Conservation (phyloP, 2,329 filamentous ascomycete genomes). For the Blastomyces emzantsi region DNA sequence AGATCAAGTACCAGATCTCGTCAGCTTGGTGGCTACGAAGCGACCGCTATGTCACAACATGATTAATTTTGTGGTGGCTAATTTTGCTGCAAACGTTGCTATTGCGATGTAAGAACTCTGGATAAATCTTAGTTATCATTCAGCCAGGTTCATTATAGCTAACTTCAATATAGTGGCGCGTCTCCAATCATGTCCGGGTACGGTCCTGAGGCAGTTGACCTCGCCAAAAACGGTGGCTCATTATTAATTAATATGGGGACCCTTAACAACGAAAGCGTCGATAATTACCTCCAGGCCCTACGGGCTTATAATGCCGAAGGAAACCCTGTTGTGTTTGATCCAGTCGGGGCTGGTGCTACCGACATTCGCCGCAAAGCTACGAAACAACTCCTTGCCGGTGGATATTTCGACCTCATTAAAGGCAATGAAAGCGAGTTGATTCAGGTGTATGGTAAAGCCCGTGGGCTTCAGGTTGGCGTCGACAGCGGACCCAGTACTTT, state of each 20-base stretch:
- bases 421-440: conserved; percentile 86
- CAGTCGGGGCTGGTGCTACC: conserved; percentile 84
- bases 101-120: conserved; percentile 50
- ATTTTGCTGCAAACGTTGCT: conserved; percentile 86
- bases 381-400: conserved; percentile 58
- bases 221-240: conserved; percentile 66
- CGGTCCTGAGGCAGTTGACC: conserved; percentile 68
- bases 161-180: conserved; percentile 48
- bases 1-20: conserved; percentile 38
- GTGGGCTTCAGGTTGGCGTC: conserved; percentile 67
- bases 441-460: conserved; percentile 54
- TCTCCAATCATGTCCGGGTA: conserved; percentile 94
- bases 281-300: conserved; percentile 65
- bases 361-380: conserved; percentile 61
- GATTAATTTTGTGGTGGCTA: conserved; percentile 94
- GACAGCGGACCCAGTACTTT: conserved; percentile 59
- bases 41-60: conserved; percentile 87
- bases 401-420: conserved; percentile 83
- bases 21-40: conserved; percentile 52
- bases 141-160: conserved; percentile 10
- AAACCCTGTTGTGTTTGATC: conserved; percentile 74
- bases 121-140: background rate
- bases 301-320: conserved; percentile 69
- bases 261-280: conserved; percentile 63
- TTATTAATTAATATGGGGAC: conserved; percentile 95